These are phyloP conservation scores for Hygrocybe coccinea DNA, from an alignment of 768 basidiomycete genomes.

Conservation along the genomic window DNA sequence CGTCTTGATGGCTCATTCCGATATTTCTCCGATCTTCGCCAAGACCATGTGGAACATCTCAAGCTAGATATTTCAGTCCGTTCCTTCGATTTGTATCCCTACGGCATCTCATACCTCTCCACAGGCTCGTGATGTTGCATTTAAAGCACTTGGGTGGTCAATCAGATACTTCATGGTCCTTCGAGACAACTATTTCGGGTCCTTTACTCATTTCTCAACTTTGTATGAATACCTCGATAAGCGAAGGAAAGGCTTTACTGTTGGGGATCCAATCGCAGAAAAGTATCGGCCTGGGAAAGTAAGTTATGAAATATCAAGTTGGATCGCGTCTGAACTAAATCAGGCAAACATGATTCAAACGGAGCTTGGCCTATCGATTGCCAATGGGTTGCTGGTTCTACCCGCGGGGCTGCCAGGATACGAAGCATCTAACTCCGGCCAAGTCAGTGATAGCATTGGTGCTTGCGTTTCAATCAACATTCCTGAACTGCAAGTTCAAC, in stretches of 20 bases:
- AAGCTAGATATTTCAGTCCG: conserved; percentile 60
- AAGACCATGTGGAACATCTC: conserved; percentile 75
- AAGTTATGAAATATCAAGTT: conserved; percentile 13
- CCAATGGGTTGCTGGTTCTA: conserved; percentile 51
- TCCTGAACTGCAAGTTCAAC: conserved; percentile 68
- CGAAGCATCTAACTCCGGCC: conserved; percentile 31
- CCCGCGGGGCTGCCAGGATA: conserved; percentile 68
- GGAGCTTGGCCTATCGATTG: conserved; percentile 50
- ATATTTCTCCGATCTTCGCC: conserved; percentile 61
- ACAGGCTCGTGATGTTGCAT: conserved; percentile 52
- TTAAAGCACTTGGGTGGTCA: conserved; percentile 81
- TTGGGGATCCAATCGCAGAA: conserved; percentile 76
- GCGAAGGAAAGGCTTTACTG: conserved; percentile 47
- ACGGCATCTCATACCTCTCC: background rate
- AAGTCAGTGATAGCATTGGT: conserved; percentile 38
- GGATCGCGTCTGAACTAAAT: conserved; percentile 1
- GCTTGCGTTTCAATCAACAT: conserved; percentile 51
- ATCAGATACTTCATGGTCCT: conserved; percentile 84
- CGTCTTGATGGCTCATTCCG: conserved; percentile 65
- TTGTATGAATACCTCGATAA: conserved; percentile 79
- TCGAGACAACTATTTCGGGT: conserved; percentile 90
- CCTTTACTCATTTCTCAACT: conserved; percentile 90
- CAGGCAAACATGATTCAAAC: conserved; percentile 84
- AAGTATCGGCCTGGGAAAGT: conserved; percentile 83
- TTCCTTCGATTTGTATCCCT: conserved; percentile 7